Base-by-base conservation (phyloP, 768 basidiomycete species). In the Kondoa subrosea region DNA sequence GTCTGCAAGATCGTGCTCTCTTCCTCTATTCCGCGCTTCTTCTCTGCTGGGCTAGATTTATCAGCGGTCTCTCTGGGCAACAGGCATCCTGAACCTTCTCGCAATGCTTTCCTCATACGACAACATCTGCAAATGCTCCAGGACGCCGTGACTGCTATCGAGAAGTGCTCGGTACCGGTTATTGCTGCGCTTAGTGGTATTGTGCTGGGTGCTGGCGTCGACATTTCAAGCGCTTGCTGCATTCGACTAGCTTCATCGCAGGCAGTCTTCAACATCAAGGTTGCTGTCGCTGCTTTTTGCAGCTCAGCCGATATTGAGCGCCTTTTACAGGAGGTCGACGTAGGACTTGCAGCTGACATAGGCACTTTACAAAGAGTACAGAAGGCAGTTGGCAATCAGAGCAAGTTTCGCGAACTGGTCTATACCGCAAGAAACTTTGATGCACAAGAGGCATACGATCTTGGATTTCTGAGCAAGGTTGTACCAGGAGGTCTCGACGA, bases 201-300 rank as follows among this genome's bases (percentile, higher is more conserved):
- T 4, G 58, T 60, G 8, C 29, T 26, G n/a, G 58, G 58, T 26
- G 58, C 58, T 60, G 58, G 58, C 8, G 58, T 60, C 14, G 58
- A 60, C 58, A 26, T 26, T 31, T 4, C 58, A 4, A 14, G 14
- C 4, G 58, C 58, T 4, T 60, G 58, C 30, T 12, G 29, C 25
- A 60, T 60, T 25, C 4, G 58, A 25, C 29, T 60, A 4, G 58
- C 58, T 4, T 60, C 58, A 26, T 8, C 8, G 12, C 8, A 25
- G 8, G 30, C 58, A 12, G 14, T 25, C 30, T 60, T 60, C 58
- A 60, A 31, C 58, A 60, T 60, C 58, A 60, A 60, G 58, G 58
- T 60, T 25, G 58, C 14, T 60, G 14, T 26, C 14, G 14, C 30
- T 60, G 14, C 25, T 8, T 31, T 14, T 31, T 27, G n/a, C 58